Evolutionary conservation across 257 asterid species (phyloP), one percentile per base, ranked within the genome.

Genomic region (Salvia rosmarinus): DNA sequence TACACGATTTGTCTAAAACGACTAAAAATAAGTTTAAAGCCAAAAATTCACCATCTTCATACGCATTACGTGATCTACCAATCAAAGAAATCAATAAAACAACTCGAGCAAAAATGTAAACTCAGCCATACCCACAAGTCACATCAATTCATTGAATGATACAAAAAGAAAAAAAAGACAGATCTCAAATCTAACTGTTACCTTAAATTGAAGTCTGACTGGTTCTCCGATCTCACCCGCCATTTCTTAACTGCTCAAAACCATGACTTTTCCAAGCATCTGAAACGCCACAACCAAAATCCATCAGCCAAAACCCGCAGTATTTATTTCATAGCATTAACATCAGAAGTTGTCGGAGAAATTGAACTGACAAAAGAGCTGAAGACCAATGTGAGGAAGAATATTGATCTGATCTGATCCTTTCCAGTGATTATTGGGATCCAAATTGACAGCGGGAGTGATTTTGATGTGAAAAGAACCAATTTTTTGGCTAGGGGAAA

Each of bases 181-280:
- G 51, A 73, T 70, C 73, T 39, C 37, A 58, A 66, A 58, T 75
- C 61, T 56, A 59, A 40, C 14, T 4, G 20, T 74, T 83, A 91
- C 97, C 96, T 85, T 93, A 78, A 87, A 89, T 75, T 79, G 80
- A 73, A 79, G 81, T 44, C 85, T 76, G 69, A 82, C 52, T 9
- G 90, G 88, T 65, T 85, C 95, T 78, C 78, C 86, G 81, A 87
- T 81, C 82, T 84, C 86, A 79, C 96, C 89, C 68, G 96, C 86
- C 95, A 91, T 91, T 74, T 76, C 49, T 34, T 50, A 80, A 84
- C 80, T 49, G 70, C 71, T 65, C 62, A 70, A 76, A 64, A 47
- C n/a, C 58, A 32, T 49, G 52, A 55, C 58, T 49, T 77, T 72
- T 60, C 20, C 68, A 58, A 72, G 58, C 71, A 74, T 75, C 86